phyloP scores from a whole-genome alignment of 495 filamentous ascomycete genomes.

The Podospora fimiseda region DNA sequence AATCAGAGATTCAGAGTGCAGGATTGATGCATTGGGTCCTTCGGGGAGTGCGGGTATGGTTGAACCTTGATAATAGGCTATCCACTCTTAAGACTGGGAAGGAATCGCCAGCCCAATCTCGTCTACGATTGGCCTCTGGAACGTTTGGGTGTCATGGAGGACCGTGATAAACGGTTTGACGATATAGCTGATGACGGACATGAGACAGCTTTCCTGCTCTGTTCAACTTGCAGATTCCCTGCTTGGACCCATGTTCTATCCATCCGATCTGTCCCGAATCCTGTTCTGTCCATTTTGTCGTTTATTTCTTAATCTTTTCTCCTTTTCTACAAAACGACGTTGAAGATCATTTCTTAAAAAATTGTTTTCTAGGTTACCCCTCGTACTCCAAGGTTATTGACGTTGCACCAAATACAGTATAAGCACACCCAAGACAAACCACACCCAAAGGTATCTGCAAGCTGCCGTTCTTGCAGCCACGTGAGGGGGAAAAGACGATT shows the following conservation, averaged over 20 bases:
- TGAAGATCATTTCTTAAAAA: not conserved
- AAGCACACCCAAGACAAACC: not conserved
- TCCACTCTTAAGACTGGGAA: not conserved
- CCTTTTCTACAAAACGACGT: not conserved
- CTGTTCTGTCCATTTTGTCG: not conserved
- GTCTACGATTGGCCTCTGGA: not conserved
- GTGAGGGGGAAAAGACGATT: too few species aligned
- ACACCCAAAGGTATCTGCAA: not conserved
- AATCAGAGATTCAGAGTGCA: not conserved
- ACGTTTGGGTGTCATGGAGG: not conserved
- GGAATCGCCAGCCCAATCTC: not conserved
- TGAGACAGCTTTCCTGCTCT: not conserved
- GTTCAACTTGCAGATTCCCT: not conserved
- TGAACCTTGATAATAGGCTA: not conserved
- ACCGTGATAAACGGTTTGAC: conserved; percentile 1
- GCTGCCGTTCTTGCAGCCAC: not conserved
- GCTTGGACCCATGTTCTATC: not conserved
- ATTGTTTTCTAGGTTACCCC: too few species aligned
- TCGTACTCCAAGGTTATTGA: too few species aligned
- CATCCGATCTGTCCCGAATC: not conserved
- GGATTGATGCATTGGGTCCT: not conserved
- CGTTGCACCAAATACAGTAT: not conserved
- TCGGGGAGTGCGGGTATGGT: not conserved
- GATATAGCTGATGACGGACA: conserved; percentile 6
- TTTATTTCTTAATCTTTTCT: not conserved